Evolutionary conservation across 441 rosid genomes (phyloP), one percentile per base, ranked within the genome.

Genomic region (Adansonia rubrostipa): DNA sequence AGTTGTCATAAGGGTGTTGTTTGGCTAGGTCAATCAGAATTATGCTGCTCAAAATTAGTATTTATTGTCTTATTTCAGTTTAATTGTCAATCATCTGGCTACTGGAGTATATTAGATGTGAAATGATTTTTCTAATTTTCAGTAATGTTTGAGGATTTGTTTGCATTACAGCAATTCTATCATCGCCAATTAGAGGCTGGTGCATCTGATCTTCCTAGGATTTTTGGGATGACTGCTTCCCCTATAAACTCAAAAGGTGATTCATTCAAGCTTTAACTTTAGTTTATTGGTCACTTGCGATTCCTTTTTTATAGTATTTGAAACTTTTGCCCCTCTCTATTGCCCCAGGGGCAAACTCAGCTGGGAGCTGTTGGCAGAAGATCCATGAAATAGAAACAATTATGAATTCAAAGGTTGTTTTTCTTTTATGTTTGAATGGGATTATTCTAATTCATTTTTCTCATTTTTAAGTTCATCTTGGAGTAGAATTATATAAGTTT

Each of bases 211-310:
- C 87, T 93, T 78, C 99, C 99, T 1, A 83, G 95, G 86, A 92
- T 96, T 82, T 84, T 92, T 65, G 99, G 99, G 76, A 90, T 94
- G 99, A 96, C 98, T 20, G 99, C 98, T 40, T 96, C 98, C 67
- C 99, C 85, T 36, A 93, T 96, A 61, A 94, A 93, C 78, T 76
- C 92, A 19, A 94, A 94, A 83, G 95, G 98, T 94, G 82, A 44
- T 67, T 66, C 36, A 40, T 67, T 66, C 19, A 62, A 54, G 28
- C 67, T 68, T 53, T 74, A 42, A 65, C 10, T 54, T 61, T 42
- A 63, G n/a, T 56, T 20, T 45, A 44, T 10, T 45, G 64, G 1
- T 71, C 79, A 17, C 50, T n/a, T 62, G 10, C 50, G 5, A 14
- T 65, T 61, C 48, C 71, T 1, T 22, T 44, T 80, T 50, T 42